Conservation (phyloP, 768 basidiomycete genomes). For the Tylopilus sp. region DNA sequence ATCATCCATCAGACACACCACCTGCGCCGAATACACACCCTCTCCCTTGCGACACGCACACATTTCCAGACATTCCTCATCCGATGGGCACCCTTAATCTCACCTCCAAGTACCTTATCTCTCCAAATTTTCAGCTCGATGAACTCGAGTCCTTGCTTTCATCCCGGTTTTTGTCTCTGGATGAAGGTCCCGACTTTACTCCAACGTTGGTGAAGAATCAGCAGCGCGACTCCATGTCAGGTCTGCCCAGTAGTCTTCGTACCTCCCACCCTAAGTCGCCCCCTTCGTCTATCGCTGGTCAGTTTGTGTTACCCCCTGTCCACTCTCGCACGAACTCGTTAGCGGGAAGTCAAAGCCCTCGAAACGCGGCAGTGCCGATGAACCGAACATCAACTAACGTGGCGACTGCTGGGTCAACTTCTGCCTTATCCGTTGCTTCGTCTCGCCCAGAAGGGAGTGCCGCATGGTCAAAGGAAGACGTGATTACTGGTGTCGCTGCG, state of each 20-base stretch:
- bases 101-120: constrained; percentile 58
- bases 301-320: constrained; percentile 37
- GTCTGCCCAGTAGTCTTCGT: constrained; percentile 40
- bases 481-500: constrained; percentile 35
- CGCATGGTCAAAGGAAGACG: constrained; percentile 38
- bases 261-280: constrained; percentile 47
- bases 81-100: constrained; percentile 64
- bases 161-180: constrained; percentile 65
- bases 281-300: constrained; percentile 41
- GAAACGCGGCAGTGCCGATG: constrained; percentile 33
- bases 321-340: constrained; percentile 38
- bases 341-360: constrained; percentile 35
- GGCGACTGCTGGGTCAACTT: constrained; percentile 31
- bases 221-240: constrained; percentile 52
- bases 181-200: constrained; percentile 63
- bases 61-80: constrained; percentile 66
- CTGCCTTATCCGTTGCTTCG: constrained; percentile 40
- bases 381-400: constrained; percentile 34
- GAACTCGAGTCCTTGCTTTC: constrained; percentile 75
- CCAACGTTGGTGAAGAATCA: constrained; percentile 69
- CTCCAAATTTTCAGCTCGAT: constrained; percentile 70
- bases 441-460: constrained; percentile 38
- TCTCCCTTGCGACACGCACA: constrained; percentile 50
- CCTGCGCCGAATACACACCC: constrained; percentile 39
- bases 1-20: constrained; percentile 33